These are phyloP conservation scores for Sugiyamaella boreocaroliniensis DNA, from an alignment of 805 yeast species.

Conservation along the genomic window DNA sequence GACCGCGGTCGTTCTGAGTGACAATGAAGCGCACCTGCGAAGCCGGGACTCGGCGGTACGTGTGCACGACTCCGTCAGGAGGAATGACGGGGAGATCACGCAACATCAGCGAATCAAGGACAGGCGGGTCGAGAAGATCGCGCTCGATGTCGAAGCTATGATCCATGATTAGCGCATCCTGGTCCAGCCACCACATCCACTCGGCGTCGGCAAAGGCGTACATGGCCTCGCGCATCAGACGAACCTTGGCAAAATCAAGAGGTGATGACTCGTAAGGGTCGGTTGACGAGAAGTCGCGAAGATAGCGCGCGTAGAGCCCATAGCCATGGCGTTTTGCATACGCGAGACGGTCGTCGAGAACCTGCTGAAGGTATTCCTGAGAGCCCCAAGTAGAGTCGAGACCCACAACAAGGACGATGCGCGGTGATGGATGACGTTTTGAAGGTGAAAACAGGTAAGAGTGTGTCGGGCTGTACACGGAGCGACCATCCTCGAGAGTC, in stretches of 20 bases:
- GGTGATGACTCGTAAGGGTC: conserved; percentile 48
- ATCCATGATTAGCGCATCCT: conserved; percentile 68
- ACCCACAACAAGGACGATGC: conserved; percentile 64
- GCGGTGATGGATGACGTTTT: conserved; percentile 19
- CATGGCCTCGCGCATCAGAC: conserved; percentile 76
- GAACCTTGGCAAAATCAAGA: conserved; percentile 69
- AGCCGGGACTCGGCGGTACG: conserved; percentile 58
- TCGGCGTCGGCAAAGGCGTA: conserved; percentile 83
- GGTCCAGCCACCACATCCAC: conserved; percentile 84
- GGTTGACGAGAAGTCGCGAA: conserved; percentile 65
- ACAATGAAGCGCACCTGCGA: conserved; percentile 52
- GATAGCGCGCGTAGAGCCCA: conserved; percentile 80
- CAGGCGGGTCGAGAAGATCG: conserved; percentile 53
- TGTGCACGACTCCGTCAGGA: conserved; percentile 34
- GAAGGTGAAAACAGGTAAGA: conserved; percentile 15
- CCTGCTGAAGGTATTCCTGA: conserved; percentile 47
- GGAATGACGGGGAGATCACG: conserved; percentile 67
- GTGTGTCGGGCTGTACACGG: conserved; percentile 19
- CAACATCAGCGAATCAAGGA: conserved; percentile 55
- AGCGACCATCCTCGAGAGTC: conserved; percentile 19
- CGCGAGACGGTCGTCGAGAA: conserved; percentile 82
- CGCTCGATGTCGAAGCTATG: conserved; percentile 51
- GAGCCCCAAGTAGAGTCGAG: conserved; percentile 67
- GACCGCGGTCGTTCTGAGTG: conserved; percentile 60
- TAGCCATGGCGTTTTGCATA: conserved; percentile 76